These are phyloP conservation scores for Trichosporon asahii DNA, from an alignment of 1,284 basidiomycete species.

Conservation along the genomic window DNA sequence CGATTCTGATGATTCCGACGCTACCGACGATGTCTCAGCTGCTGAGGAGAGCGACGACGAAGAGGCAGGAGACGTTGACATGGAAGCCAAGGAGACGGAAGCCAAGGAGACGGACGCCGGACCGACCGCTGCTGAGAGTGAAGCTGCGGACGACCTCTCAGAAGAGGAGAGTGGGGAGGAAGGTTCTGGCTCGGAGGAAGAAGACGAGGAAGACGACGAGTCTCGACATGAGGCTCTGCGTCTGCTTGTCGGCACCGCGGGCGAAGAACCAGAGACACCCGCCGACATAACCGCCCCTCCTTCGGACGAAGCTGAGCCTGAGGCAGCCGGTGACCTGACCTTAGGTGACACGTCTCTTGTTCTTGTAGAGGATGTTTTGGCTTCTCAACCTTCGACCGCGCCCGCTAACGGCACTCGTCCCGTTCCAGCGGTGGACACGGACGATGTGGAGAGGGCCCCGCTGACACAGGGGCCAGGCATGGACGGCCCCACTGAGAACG, in stretches of 20 bases:
- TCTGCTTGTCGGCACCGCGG: neutral
- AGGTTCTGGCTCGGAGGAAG: neutral
- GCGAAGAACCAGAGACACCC: neutral
- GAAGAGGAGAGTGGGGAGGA: constrained; percentile 21
- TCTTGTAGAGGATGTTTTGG: neutral
- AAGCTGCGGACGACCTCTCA: constrained; percentile 23
- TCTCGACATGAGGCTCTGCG: neutral
- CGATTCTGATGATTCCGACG: constrained; percentile 29
- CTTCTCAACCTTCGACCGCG: neutral
- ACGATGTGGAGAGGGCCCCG: too few species aligned
- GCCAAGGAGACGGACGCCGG: constrained; percentile 22
- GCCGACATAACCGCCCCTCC: neutral
- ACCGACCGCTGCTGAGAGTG: constrained; percentile 29
- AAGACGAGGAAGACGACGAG: neutral
- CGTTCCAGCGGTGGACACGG: too few species aligned
- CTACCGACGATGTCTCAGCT: constrained; percentile 31
- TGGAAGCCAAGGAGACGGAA: constrained; percentile 18
- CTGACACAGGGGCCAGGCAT: too few species aligned
- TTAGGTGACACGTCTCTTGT: neutral
- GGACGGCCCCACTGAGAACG: neutral
- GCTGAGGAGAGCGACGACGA: constrained; percentile 46
- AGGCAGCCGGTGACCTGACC: neutral
- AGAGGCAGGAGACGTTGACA: constrained; percentile 23
- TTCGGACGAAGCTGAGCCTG: neutral
- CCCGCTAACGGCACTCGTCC: neutral